phyloP scores from a whole-genome alignment of 495 filamentous ascomycete genomes.

The Podospora tetraspora region DNA sequence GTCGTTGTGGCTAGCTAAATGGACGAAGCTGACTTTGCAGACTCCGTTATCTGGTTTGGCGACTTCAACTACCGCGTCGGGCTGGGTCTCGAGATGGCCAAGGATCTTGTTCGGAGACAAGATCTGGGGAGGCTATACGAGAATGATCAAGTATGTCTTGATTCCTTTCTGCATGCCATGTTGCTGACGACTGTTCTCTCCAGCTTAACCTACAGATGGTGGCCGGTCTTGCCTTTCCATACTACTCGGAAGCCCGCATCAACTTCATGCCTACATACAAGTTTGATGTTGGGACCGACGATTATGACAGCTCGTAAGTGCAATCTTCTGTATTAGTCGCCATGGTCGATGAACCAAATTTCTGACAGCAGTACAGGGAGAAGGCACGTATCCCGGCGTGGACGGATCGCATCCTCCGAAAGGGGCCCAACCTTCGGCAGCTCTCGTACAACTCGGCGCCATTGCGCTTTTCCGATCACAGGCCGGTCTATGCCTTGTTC shows the following conservation, averaged over 20 bases:
- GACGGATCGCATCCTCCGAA: slow-evolving; percentile 89
- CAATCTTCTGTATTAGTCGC: background rate
- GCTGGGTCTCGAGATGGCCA: slow-evolving; percentile 70
- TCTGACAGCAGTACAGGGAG: slow-evolving; percentile 50
- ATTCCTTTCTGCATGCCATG: background rate
- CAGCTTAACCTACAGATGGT: slow-evolving; percentile 96
- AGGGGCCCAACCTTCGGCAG: slow-evolving; percentile 77
- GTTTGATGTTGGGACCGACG: slow-evolving; percentile 80
- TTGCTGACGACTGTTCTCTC: slow-evolving; percentile 13
- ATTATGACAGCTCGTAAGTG: slow-evolving; percentile 85
- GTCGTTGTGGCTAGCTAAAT: background rate
- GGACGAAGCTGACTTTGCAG: slow-evolving; percentile 21
- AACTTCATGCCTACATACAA: slow-evolving; percentile 91
- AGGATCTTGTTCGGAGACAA: slow-evolving; percentile 60
- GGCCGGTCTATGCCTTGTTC: slow-evolving; percentile 87
- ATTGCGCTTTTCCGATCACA: slow-evolving; percentile 85
- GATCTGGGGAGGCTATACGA: slow-evolving; percentile 79
- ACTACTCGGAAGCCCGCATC: slow-evolving; percentile 81
- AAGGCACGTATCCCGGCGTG: slow-evolving; percentile 93
- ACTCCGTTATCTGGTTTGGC: slow-evolving; percentile 93
- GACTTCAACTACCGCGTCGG: slow-evolving; percentile 99
- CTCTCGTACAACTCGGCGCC: slow-evolving; percentile 71
- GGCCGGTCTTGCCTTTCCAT: slow-evolving; percentile 79
- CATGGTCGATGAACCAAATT: slow-evolving; percentile 10
- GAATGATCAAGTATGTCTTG: slow-evolving; percentile 73